Evolutionary conservation across 177 flowering plant genomes (phyloP), one percentile per base, ranked within the genome.

Genomic region (Vitis hybrid): DNA sequence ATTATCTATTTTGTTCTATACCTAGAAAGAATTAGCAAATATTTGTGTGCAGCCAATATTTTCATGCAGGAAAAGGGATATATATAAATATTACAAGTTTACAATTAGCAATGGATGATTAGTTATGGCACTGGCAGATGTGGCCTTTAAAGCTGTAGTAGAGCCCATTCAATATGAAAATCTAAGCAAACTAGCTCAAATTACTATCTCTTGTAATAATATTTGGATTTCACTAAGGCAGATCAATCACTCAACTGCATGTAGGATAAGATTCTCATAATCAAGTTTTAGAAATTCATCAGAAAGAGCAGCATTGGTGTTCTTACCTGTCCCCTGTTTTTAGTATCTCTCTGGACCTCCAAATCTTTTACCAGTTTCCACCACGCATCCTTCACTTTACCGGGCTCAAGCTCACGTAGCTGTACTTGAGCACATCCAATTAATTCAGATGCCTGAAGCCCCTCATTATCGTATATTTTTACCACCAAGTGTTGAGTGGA

Each of bases 341-440:
- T 96, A 53, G 66, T 90, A 78, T 95, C 99, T 83, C 97, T 87
- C 71, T 91, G 98, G 56, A 93, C 50, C 71, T 93, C 97, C 89
- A 96, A 87, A 79, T 93, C 98, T 77, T 96, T 96, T 56, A 96
- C 99, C 72, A 96, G 79, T 57, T 93, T 92, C 88, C 93, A 75
- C 99, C 99, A 96, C 53, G 87, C 85, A 82, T 93, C 99, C 80
- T 96, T 91, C 74, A 96, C 98, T 78, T 93, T 93, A 66, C 98
- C 98, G 71, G 97, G 97, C 78, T 89, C 84, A 77, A 96, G 93
- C 26, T 87, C 92, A 33, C 75, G 81, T 51, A 96, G 76, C n/a
- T 60, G 76, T 61, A 93, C 68, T 73, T 86, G 93, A 74, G 97
- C 95, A 66, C 93, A 88, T 53, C 98, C 99, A 75, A 96, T 75